Evolutionary conservation across 2,329 filamentous ascomycete genomes (phyloP).

Genomic region (Bipolaris zeicola): DNA sequence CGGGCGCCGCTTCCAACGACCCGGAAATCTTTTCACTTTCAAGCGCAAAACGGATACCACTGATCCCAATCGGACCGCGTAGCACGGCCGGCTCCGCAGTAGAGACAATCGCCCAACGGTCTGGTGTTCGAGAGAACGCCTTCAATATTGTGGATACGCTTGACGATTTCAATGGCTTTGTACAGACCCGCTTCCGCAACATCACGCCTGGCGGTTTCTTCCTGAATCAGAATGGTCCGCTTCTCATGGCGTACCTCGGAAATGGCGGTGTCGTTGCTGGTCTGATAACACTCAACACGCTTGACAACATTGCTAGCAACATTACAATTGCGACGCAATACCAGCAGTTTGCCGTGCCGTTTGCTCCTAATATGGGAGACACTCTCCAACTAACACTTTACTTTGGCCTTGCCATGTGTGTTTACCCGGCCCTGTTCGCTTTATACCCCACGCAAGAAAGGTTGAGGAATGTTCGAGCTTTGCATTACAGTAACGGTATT

Average conservation of each 20-base stretch:
- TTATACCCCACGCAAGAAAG: conserved; percentile 88
- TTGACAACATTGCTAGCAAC: conserved; percentile 76
- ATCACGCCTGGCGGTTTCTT: conserved; percentile 82
- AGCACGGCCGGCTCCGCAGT: conserved; percentile 35
- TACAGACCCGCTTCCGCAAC: conserved; percentile 67
- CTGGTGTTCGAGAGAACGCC: conserved; percentile 28
- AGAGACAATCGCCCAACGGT: conserved; percentile 34
- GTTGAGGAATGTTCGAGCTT: conserved; percentile 75
- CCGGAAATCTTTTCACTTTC: conserved; percentile 39
- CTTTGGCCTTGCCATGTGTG: conserved; percentile 76
- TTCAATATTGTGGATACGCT: conserved; percentile 67
- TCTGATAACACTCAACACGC: conserved; percentile 86
- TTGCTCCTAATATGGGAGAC: conserved; percentile 69
- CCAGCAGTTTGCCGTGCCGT: conserved; percentile 76
- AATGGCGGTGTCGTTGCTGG: conserved; percentile 66
- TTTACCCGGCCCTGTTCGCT: conserved; percentile 84
- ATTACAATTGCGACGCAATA: conserved; percentile 74
- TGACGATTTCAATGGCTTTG: conserved; percentile 69
- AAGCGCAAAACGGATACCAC: conserved; percentile 27
- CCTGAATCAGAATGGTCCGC: conserved; percentile 65
- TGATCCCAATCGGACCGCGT: conserved; percentile 52
- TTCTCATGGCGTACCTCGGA: conserved; percentile 74
- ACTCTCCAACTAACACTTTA: conserved; percentile 81
- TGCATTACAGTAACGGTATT: conserved; percentile 93
- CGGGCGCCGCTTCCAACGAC: conserved; percentile 43